A percentile compares a stretch with the other conserved stretches of the same genome.
These are phyloP conservation scores for Suhomyces panamericanus DNA, from an alignment of 1,139 yeast genomes.

Conservation along the genomic window DNA sequence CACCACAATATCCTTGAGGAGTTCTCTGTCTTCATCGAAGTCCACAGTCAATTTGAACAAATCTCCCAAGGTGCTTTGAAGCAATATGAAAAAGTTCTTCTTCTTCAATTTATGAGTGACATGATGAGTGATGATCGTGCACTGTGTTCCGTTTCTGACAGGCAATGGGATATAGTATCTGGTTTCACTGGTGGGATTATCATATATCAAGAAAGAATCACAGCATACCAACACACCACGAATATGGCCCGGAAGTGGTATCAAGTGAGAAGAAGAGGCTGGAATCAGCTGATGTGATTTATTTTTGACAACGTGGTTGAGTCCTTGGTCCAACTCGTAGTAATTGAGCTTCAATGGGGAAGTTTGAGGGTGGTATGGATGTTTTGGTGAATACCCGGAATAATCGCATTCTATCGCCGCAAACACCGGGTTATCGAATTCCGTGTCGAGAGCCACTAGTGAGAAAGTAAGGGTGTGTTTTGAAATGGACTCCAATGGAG, in stretches of 20 bases:
- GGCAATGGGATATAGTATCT: constrained; percentile 44
- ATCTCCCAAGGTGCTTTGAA: constrained; percentile 76
- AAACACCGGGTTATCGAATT: constrained; percentile 79
- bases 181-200: constrained; percentile 15
- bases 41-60: constrained; percentile 65
- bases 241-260: constrained; percentile 36
- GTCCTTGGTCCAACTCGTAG: constrained; percentile 84
- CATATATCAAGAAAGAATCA: constrained; percentile 30
- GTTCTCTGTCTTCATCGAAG: constrained; percentile 36
- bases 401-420: constrained; percentile 77
- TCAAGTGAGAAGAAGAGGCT: constrained; percentile 28
- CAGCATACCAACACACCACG: constrained; percentile 46
- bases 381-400: constrained; percentile 19
- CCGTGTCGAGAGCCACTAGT: constrained; percentile 66
- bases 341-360: constrained; percentile 44
- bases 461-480: constrained; percentile 55
- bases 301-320: constrained; percentile 65
- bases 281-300: constrained; percentile 40
- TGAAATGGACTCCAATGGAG: constrained; percentile 72
- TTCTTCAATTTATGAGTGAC: constrained; percentile 64
- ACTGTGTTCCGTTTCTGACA: constrained; percentile 28
- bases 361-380: constrained; percentile 16
- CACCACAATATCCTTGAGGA: constrained; percentile 36
- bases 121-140: constrained; percentile 51
- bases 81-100: constrained; percentile 62